Base-by-base conservation (phyloP, 768 basidiomycete genomes). In the Mycena indigotica region DNA sequence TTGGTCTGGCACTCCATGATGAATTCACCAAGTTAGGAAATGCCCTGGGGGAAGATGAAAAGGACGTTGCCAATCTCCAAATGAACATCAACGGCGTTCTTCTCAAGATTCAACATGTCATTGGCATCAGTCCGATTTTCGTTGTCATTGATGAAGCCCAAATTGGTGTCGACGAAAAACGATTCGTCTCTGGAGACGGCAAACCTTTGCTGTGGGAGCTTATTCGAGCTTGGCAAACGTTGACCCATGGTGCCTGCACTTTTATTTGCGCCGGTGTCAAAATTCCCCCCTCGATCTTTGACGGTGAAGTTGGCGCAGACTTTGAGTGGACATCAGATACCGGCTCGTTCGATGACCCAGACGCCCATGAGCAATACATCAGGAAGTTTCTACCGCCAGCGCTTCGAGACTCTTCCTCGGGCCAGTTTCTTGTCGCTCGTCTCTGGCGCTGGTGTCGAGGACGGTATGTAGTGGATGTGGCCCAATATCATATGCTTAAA, bases 381-480 rank as follows among this genome's bases (percentile, higher is more conserved):
- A 46, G 53, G 26, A 29, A 29, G 19, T 62, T 58, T 26, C 30
- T 62, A 3, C 61, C 60, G 16, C 32, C 44, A 5, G 13, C 15
- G n/a, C 28, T 54, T n/a, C 25, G 57, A 2, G 26, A 19, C 21
- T 25, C 56, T 3, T n/a, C 29, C n/a, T 15, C 30, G 16, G 54
- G 58, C 17, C 10, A 25, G 28, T 26, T n/a, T 16, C 35, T 62
- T 23, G 16, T 55, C 5, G 1, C 13, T 15, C 46, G 57, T 23
- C 24, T 49, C 13, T 53, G 57, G 56, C 28, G 35, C 45, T 62
- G 61, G 61, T 26, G 30, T 12, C 48, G 53, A 6, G 61, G 61
- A n/a, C 30, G 61, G 61, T 62, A 2, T 1, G 51, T 29, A 4
- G 4, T 24, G n/a, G 6, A n/a, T n/a, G n/a, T 28, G 17, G 1